Base-by-base conservation (phyloP, 768 basidiomycete species). In the Boletellus emodensis region DNA sequence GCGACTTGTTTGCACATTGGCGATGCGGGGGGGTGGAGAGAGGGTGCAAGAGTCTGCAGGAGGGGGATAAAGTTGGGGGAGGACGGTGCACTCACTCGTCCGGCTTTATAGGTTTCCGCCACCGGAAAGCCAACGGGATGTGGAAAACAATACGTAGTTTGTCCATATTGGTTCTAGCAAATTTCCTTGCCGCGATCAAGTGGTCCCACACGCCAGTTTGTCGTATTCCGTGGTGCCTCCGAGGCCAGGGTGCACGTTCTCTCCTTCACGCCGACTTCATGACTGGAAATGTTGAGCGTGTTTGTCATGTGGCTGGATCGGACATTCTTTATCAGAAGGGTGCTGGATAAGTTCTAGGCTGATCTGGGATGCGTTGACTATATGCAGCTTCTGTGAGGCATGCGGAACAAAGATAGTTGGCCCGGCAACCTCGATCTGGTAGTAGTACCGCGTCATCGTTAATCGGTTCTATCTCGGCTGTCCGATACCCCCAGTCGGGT, bases 1-100 rank as follows among this genome's bases (percentile, higher is more conserved):
- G 87, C 84, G 67, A 88, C 75, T 68, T 81, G 81, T 74, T 74
- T 80, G 66, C 87, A 90, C 87, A 90, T 90, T 49, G 39, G 62
- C 41, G 38, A 22, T 30, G 35, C 18, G 43, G 42, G 41, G 36
- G 30, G 26, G 45, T 28, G 14, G 24, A 30, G 42, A 54, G 47
- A 46, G 15, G 20, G 28, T 14, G 28, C 11, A 46, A 44, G 50
- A 14, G n/a, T 34, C 39, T 40, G 53, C 45, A 43, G 43, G 33
- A 24, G 41, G 51, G 54, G 49, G 4, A 39, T 34, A 51, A 46
- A 54, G 48, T 58, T 63, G 52, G 53, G 61, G 52, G 40, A 37
- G 52, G 40, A 37, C 33, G 12, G 47, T 40, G 20, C 38, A 26
- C 18, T 33, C 46, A 44, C 39, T 38, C 43, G 41, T 46, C 34